Conservation (phyloP, 2,329 filamentous ascomycete species). For the Coniochaeta sp. region DNA sequence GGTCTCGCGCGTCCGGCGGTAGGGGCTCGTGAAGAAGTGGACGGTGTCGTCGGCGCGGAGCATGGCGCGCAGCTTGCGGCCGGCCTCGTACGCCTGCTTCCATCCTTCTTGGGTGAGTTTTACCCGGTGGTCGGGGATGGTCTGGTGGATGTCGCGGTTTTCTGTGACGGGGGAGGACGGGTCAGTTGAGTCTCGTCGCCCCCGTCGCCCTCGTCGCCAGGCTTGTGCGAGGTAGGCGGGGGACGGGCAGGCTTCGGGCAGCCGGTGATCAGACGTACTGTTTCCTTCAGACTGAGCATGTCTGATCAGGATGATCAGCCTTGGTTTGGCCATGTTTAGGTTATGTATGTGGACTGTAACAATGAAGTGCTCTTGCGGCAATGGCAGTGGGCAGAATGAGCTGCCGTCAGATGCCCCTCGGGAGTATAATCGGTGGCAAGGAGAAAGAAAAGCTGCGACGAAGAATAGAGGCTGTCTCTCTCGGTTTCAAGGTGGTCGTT, state of each 20-base stretch:
- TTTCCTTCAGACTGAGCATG: slow-evolving; percentile 82
- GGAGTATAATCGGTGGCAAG: no score
- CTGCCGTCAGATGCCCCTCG: not conserved
- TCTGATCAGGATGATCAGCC: slow-evolving; percentile 53
- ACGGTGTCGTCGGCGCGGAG: slow-evolving; percentile 87
- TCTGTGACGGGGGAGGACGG: slow-evolving; percentile 37
- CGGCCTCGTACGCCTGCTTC: slow-evolving; percentile 74
- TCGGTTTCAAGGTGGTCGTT: no score
- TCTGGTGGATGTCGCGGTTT: slow-evolving; percentile 96
- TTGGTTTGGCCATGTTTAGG: slow-evolving; percentile 55
- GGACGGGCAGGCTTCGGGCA: not conserved
- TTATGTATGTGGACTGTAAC: not conserved
- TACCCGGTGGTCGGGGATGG: slow-evolving; percentile 88
- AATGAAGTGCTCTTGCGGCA: slow-evolving; percentile 10
- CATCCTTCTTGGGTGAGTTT: slow-evolving; percentile 82
- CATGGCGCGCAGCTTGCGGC: slow-evolving; percentile 70
- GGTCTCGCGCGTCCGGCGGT: slow-evolving; percentile 90
- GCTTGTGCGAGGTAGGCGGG: not conserved
- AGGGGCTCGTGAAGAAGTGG: slow-evolving; percentile 96
- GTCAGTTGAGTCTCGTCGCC: no score
- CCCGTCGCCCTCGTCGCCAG: not conserved
- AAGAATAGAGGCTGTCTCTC: no score
- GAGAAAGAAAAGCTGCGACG: no score
- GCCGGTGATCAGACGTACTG: slow-evolving; percentile 47
- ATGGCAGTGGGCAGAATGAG: slow-evolving; percentile 6